Conservation (phyloP, 1,284 basidiomycete genomes). For the Bothia castanella region DNA sequence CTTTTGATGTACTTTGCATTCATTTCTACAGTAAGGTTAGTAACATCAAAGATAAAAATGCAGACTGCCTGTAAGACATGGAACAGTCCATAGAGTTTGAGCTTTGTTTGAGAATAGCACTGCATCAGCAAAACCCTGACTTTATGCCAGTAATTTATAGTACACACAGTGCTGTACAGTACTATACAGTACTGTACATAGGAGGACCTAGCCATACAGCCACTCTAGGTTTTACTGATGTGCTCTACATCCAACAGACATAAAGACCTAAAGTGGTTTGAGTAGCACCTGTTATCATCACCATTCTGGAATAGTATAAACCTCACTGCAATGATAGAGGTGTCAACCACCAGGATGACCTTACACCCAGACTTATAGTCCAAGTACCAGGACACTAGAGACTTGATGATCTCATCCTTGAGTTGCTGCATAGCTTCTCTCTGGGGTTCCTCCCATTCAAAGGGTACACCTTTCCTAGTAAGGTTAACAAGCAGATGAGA, state of each 20-base stretch:
- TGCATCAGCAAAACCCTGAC: too few relatives aligned
- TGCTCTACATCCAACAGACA: neutral
- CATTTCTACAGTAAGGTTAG: neutral
- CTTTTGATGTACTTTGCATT: slow-evolving; percentile 9
- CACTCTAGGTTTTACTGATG: too few relatives aligned
- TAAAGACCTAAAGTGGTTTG: neutral
- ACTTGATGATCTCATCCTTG: neutral
- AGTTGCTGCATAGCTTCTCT: neutral
- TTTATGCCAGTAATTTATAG: too few relatives aligned
- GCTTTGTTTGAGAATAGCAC: neutral
- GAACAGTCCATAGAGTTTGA: neutral
- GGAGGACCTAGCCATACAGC: too few relatives aligned
- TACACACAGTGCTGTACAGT: too few relatives aligned
- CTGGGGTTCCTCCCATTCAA: neutral
- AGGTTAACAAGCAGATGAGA: neutral
- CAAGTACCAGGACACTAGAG: neutral
- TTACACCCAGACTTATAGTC: neutral
- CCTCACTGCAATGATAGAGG: neutral
- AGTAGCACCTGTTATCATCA: neutral
- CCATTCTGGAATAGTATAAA: neutral
- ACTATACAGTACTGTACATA: too few relatives aligned
- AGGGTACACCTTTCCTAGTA: neutral
- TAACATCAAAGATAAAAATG: slow-evolving; percentile 1
- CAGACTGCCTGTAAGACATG: neutral
- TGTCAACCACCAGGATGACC: neutral